A percentile compares a stretch with the other conserved stretches of the same genome.
Evolutionary conservation across 305 asterid genomes (phyloP).

Genomic region (Solanum chacoense): DNA sequence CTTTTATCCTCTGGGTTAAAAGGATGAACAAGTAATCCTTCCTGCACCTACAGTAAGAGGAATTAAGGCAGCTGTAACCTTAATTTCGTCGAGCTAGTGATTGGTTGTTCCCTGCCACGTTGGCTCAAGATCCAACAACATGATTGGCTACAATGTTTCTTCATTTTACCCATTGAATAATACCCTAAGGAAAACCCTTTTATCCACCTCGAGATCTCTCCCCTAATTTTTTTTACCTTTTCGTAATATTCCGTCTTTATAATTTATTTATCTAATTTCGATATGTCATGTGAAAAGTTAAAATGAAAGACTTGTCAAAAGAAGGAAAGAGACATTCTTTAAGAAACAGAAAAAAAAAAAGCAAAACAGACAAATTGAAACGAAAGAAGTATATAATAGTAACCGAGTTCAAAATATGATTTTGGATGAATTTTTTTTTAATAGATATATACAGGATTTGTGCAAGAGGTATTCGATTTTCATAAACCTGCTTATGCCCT

Average conservation of each 20-base stretch:
- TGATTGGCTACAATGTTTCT: slow-evolving; percentile 41
- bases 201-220: slow-evolving; percentile 48
- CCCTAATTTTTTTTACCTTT: background rate
- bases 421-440: background rate
- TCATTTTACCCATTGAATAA: background rate
- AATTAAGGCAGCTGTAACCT: slow-evolving; percentile 24
- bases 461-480: background rate
- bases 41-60: background rate
- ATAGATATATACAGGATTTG: background rate
- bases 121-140: slow-evolving; percentile 59
- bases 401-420: background rate
- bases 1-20: background rate
- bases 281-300: background rate
- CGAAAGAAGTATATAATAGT: background rate
- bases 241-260: background rate
- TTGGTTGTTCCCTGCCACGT: slow-evolving; percentile 60
- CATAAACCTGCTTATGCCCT: background rate
- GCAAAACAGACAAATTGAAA: background rate
- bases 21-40: background rate
- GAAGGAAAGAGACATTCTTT: background rate
- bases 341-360: background rate
- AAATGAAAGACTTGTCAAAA: background rate
- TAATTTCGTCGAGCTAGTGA: slow-evolving; percentile 67
- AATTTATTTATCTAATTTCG: background rate
- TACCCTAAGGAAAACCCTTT: slow-evolving; percentile 2